Evolutionary conservation across 2,329 filamentous ascomycete genomes (phyloP), one percentile per base, ranked within the genome.

Genomic region (Cytospora mali): DNA sequence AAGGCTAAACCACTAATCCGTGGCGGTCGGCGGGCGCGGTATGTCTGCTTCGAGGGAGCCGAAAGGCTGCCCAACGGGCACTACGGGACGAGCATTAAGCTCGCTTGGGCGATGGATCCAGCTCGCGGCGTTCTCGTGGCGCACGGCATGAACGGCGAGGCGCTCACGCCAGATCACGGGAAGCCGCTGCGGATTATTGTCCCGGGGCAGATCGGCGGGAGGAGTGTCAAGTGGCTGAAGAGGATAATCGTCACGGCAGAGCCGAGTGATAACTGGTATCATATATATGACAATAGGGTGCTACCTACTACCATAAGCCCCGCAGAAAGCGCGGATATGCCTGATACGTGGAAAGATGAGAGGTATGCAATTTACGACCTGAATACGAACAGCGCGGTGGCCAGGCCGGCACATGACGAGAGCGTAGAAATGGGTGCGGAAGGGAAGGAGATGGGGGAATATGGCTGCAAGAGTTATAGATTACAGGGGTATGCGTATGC

Each of bases 171-270:
- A 0, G 93, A 97, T 72, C 93, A 97, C 69, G 93, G 93, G 21
- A 90, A 90, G 68, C 93, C 93, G 0, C 76, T 97, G 49, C 83
- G 93, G 65, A 88, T 89, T 7, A 87, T 97, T 9, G 90, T 97
- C 4, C 93, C 93, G 0, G 93, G 93, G 0, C 92, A 96, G 74
- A 97, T 97, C 66, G 93, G 93, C 35, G 93, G 93, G 0, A 84
- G 93, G 66, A 96, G 92, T 73, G 93, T 97, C 33, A 97, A 97
- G 75, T 97, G 93, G 93, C 74, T 97, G 63, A 94, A 89, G 77
- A 88, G 82, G 67, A 83, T 97, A 64, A 89, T 93, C 50, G 75
- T 97, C 56, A 94, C 92, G 0, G 84, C 88, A 11, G 80, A 82
- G 27, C 92, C 93, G 0, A 96, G 92, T 71, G 89, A 94, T 66